A percentile compares a stretch with the other conserved stretches of the same genome.
Conservation (phyloP, 1,139 yeast species). For the Entelexis sorbosivorans region DNA sequence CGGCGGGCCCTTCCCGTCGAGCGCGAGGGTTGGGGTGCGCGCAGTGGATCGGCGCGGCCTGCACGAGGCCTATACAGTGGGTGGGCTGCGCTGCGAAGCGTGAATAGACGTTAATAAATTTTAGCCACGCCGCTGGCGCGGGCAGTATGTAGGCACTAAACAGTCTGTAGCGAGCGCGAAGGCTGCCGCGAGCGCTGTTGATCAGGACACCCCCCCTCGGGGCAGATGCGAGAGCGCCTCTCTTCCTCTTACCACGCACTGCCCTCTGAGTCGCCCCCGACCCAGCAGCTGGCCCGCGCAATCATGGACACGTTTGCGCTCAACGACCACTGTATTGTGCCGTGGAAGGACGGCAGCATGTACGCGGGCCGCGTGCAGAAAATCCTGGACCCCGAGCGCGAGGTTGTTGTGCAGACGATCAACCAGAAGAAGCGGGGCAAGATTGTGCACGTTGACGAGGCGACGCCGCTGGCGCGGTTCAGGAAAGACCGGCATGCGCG, state of each 20-base stretch:
- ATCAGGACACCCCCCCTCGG: too few species aligned
- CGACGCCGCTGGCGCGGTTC: conserved; percentile 11
- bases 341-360: conserved; percentile 22
- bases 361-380: conserved; percentile 19
- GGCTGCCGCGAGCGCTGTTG: too few species aligned
- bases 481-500: conserved; percentile 8
- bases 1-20: too few species aligned
- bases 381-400: conserved; percentile 17
- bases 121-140: too few species aligned
- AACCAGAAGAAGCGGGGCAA: conserved; percentile 9
- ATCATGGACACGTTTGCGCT: conserved; percentile 13
- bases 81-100: too few species aligned
- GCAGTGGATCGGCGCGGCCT: too few species aligned
- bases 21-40: too few species aligned
- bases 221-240: too few species aligned
- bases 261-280: background rate
- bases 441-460: conserved; percentile 3
- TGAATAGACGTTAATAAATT: too few species aligned
- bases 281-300: background rate
- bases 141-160: too few species aligned
- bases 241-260: conserved; percentile 2
- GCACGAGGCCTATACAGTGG: too few species aligned
- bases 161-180: too few species aligned
- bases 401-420: conserved; percentile 11
- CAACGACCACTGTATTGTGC: conserved; percentile 20